Conservation (phyloP, 2,329 filamentous ascomycete species). For the Polytolypa hystricis region DNA sequence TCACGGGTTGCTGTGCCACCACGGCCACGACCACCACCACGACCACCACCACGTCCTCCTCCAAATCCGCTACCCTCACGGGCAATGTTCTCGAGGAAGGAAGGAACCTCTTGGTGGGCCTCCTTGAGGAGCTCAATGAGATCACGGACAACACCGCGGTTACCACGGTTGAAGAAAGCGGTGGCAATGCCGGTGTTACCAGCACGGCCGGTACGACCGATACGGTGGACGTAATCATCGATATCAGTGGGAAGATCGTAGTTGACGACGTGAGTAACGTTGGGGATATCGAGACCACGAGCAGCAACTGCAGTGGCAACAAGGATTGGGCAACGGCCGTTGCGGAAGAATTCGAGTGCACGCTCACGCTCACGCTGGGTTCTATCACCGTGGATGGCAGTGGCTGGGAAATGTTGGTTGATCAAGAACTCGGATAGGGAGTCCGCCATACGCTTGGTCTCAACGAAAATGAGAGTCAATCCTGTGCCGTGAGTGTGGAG, state of each 20-base stretch:
- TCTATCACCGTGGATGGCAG: slow-evolving; percentile 95
- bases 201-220: slow-evolving; percentile 98
- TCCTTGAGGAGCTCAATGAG: slow-evolving; percentile 97
- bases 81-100: slow-evolving; percentile 93
- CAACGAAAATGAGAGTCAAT: slow-evolving; percentile 93
- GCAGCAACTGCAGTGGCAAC: slow-evolving; percentile 96
- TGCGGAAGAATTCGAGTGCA: slow-evolving; percentile 94
- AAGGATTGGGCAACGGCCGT: slow-evolving; percentile 86
- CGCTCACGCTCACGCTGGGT: slow-evolving; percentile 98
- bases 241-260: slow-evolving; percentile 99
- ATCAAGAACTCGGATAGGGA: slow-evolving; percentile 95
- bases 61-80: slow-evolving; percentile 79
- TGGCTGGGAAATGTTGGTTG: slow-evolving; percentile 96
- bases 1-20: slow-evolving; percentile 62
- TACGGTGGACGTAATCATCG: slow-evolving; percentile 97
- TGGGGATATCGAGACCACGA: slow-evolving; percentile 82
- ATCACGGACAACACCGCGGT: slow-evolving; percentile 93
- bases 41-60: slow-evolving; percentile 54
- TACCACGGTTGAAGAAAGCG: slow-evolving; percentile 99
- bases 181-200: slow-evolving; percentile 98
- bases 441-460: slow-evolving; percentile 99
- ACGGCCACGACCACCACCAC: slow-evolving; percentile 62
- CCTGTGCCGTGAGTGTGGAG: slow-evolving; percentile 81
- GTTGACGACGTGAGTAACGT: slow-evolving; percentile 96
- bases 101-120: slow-evolving; percentile 90